Conservation (phyloP, 495 filamentous ascomycete genomes). For the Gamarada debralockiae region DNA sequence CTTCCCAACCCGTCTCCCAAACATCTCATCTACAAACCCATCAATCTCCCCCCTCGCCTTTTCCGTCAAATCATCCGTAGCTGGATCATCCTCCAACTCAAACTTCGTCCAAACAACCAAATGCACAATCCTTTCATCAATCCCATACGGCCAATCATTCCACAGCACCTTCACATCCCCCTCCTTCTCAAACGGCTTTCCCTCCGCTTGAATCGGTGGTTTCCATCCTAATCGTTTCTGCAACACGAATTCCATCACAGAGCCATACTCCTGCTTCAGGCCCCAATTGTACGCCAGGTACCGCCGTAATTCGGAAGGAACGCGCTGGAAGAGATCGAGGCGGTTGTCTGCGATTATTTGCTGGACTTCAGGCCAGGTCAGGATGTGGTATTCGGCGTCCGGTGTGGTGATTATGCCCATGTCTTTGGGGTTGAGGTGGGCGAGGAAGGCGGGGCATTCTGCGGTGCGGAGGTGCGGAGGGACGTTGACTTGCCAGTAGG, state of each 20-base stretch:
- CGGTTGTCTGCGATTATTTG: constrained; percentile 59
- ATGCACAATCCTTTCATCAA: constrained; percentile 72
- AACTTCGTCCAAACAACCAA: constrained; percentile 93
- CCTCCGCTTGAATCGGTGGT: constrained; percentile 30
- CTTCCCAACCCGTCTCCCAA: constrained; percentile 39
- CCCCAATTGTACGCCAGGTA: constrained; percentile 64
- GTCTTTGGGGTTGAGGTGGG: constrained; percentile 51
- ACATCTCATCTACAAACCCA: constrained; percentile 59
- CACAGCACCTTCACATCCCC: constrained; percentile 66
- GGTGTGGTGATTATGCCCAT: constrained; percentile 58
- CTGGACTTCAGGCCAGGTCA: constrained; percentile 39
- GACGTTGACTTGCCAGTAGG: constrained; percentile 82
- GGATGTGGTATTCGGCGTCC: constrained; percentile 35
- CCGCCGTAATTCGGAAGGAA: constrained; percentile 66
- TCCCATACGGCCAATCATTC: constrained; percentile 91
- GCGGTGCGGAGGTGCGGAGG: constrained; percentile 53
- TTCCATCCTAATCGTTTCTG: constrained; percentile 62
- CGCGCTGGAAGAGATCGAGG: constrained; percentile 68
- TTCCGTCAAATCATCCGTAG: constrained; percentile 62
- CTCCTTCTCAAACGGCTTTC: constrained; percentile 44
- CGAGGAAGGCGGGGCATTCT: constrained; percentile 68
- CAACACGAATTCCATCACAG: constrained; percentile 71
- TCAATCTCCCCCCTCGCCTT: constrained; percentile 61
- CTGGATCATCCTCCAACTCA: constrained; percentile 55
- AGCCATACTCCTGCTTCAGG: constrained; percentile 62